A percentile compares a stretch with the other conserved stretches of the same genome.
phyloP scores from a whole-genome alignment of 257 asterid species.

The Thymus mandschuricus region DNA sequence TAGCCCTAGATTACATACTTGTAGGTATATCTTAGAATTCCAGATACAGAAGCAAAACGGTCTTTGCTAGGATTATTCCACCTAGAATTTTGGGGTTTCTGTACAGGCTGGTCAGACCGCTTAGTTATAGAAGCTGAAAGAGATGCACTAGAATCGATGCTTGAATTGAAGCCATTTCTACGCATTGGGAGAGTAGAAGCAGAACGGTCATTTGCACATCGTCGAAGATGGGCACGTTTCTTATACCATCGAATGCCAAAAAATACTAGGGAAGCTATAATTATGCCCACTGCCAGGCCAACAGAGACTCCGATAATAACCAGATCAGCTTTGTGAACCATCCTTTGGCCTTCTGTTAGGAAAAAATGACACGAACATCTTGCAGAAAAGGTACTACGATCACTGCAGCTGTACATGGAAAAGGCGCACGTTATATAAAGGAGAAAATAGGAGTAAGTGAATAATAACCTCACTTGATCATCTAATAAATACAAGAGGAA shows the following conservation, averaged over 20 bases:
- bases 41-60: conserved; percentile 65
- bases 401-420: conserved; percentile 36
- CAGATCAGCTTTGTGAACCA: conserved; percentile 71
- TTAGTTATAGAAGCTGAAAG: conserved; percentile 50
- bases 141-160: conserved; percentile 70
- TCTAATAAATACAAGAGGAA: background rate
- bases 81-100: conserved; percentile 62
- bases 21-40: conserved; percentile 79
- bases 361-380: conserved; percentile 55
- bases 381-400: conserved; percentile 39
- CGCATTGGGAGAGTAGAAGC: conserved; percentile 79
- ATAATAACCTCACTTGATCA: conserved; percentile 7
- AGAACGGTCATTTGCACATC: conserved; percentile 53
- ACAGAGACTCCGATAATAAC: conserved; percentile 80
- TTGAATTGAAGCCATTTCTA: conserved; percentile 65
- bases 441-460: background rate
- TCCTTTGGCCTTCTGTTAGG: conserved; percentile 49
- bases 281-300: conserved; percentile 76
- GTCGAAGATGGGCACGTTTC: conserved; percentile 47
- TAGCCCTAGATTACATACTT: conserved; percentile 56
- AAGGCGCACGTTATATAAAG: conserved; percentile 2
- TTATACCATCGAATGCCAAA: conserved; percentile 75
- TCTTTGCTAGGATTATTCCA: conserved; percentile 69
- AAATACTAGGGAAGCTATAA: conserved; percentile 66
- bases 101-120: conserved; percentile 39